Evolutionary conservation across 129 eudicot species (phyloP).

Genomic region (Logfia minima): DNA sequence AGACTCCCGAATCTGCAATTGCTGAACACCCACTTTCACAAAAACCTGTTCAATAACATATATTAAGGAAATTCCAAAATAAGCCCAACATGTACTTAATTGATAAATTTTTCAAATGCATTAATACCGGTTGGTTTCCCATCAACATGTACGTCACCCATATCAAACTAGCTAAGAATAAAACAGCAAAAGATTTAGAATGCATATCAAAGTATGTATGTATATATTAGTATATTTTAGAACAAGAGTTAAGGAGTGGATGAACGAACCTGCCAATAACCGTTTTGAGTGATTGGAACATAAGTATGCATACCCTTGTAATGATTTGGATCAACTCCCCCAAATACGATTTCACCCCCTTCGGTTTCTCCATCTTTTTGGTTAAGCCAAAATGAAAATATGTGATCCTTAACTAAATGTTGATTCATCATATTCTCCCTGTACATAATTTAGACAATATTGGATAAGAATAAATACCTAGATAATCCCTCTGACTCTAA

Average conservation of each 20-base stretch:
- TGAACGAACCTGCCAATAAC: slow-evolving; percentile 77
- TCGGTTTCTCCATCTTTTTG: slow-evolving; percentile 1
- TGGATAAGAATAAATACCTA: not conserved
- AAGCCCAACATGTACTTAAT: not conserved
- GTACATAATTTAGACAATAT: not conserved
- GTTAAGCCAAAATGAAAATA: slow-evolving; percentile 44
- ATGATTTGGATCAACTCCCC: slow-evolving; percentile 41
- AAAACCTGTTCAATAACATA: slow-evolving; percentile 28
- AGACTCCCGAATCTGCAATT: slow-evolving; percentile 78
- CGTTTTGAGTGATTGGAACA: slow-evolving; percentile 48
- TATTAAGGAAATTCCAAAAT: not conserved
- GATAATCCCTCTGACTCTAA: not conserved
- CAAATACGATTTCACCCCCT: slow-evolving; percentile 47
- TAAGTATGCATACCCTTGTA: slow-evolving; percentile 42
- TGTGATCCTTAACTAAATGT: slow-evolving; percentile 30
- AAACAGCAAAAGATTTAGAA: slow-evolving; percentile 1
- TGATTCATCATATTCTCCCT: slow-evolving; percentile 45
- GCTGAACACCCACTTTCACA: slow-evolving; percentile 75
- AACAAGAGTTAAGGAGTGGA: not conserved
- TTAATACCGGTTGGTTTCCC: slow-evolving; percentile 51
- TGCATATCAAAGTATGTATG: too few relatives aligned
- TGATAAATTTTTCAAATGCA: slow-evolving; percentile 3
- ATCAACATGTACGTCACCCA: slow-evolving; percentile 61
- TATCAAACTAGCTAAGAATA: slow-evolving; percentile 42
- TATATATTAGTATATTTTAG: not conserved